Base-by-base conservation (phyloP, 805 yeast genomes). In the Myxozyma neotropica region DNA sequence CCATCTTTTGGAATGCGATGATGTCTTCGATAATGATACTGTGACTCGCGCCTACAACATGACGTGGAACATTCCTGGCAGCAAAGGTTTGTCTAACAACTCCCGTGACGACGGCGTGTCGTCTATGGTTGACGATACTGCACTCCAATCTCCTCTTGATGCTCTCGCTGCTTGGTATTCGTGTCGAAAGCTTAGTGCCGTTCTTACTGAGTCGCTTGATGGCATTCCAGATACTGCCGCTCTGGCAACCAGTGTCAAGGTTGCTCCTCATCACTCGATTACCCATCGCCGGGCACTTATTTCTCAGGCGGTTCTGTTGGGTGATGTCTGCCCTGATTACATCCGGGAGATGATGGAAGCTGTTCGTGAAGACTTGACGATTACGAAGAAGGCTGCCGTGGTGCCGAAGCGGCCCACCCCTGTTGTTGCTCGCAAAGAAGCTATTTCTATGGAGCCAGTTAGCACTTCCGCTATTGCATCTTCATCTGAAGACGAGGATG, bases 131-230 rank as follows among this genome's bases (percentile, higher is more conserved):
- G 52, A 59, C 29, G 73, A 69, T 48, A 42, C 61, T n/a, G 55
- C 68, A 4, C 58, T 68, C 26, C 61, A 60, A 46, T 60, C 71
- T 27, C 67, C 70, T 15, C 59, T 72, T 7, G 75, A 73, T 48
- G 66, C 66, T 1, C 48, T 71, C 39, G 70, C 73, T 12, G 70
- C 70, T 13, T 71, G 70, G 70, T 63, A 65, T 57, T 64, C 73
- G 8, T 57, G 66, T 52, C 58, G 65, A 29, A 54, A 61, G 26
- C 63, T 69, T 19, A 68, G 71, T 19, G 59, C 58, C 17, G 68
- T 58, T 15, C 62, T 72, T 38, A 54, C 60, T 23, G 64, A 57
- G 31, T 47, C 52, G 26, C 60, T 68, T 3, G 66, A 56, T 26
- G 64, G 51, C 19, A 33, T 42, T 26, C 57, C 56, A 12, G 57